Evolutionary conservation across 2,329 filamentous ascomycete genomes (phyloP).

Genomic region (Fusarium coffeatum): DNA sequence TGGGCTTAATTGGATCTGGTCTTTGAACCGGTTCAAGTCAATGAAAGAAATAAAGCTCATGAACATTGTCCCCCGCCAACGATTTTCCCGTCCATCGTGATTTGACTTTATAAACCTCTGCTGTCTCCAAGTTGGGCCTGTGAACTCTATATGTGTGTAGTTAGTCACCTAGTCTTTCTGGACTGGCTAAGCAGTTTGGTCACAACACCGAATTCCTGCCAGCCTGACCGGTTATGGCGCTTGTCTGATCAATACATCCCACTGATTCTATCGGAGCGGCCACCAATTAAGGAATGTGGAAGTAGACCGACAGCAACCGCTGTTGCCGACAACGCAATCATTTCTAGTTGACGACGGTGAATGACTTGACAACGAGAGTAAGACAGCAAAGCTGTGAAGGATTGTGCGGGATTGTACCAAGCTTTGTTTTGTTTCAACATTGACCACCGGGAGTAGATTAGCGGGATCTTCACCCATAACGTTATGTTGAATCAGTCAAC

Average conservation of each 20-base stretch:
- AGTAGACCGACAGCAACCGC: background rate
- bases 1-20: conserved; percentile 44
- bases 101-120: background rate
- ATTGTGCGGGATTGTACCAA: background rate
- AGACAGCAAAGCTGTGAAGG: background rate
- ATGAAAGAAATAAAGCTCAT: conserved; percentile 54
- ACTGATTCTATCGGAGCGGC: background rate
- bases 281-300: conserved; percentile 2
- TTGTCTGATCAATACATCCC: background rate
- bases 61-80: conserved; percentile 50
- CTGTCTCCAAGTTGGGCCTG: background rate
- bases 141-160: background rate
- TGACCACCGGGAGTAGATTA: background rate
- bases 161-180: background rate
- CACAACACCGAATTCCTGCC: background rate
- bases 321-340: background rate
- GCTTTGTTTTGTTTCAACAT: conserved; percentile 1
- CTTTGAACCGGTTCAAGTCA: conserved; percentile 44
- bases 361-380: background rate
- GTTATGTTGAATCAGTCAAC: background rate
- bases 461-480: background rate
- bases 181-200: background rate
- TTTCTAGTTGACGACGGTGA: background rate
- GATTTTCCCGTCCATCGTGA: background rate
- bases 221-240: background rate